Evolutionary conservation across 1,284 basidiomycete species (phyloP), one percentile per base, ranked within the genome.

Genomic region (Cutaneotrichosporon sp.): DNA sequence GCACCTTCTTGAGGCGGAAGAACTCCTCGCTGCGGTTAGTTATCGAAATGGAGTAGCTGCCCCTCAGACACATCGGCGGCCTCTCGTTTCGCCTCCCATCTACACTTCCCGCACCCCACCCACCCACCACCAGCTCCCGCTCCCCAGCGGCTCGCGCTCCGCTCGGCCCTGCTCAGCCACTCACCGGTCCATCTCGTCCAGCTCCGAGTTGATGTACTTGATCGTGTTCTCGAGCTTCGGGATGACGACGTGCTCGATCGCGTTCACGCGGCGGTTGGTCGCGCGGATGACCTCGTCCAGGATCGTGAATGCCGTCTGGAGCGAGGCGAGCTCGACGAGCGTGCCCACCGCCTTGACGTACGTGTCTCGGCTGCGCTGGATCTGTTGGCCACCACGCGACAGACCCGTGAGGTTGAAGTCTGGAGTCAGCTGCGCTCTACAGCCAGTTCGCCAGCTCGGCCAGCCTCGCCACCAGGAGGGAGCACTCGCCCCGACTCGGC

Each of bases 401-500:
- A 99, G 85, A 81, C 97, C 97, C n/a, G 97, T 98, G 56, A 99
- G 83, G 72, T 94, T 95, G 81, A 98, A 97, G 73, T 98, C 95
- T 95, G 70, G 16, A n/a, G 38, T 61, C 50, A 66, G 58, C 16
- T 1, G 42, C 13, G 36, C 36, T 38, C 36, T 38, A n/a, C n/a
- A n/a, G n/a, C n/a, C n/a, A n/a, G n/a, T n/a, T n/a, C n/a, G n/a
- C n/a, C n/a, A n/a, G n/a, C n/a, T n/a, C n/a, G n/a, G n/a, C n/a
- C n/a, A n/a, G n/a, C n/a, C n/a, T n/a, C n/a, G n/a, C n/a, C n/a
- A n/a, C n/a, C n/a, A n/a, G n/a, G n/a, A n/a, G n/a, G n/a, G n/a
- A n/a, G n/a, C n/a, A n/a, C n/a, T n/a, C n/a, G n/a, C n/a, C n/a
- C n/a, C n/a, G n/a, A n/a, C n/a, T n/a, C n/a, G n/a, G n/a, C n/a